These are phyloP conservation scores for Fusarium multiceps DNA, from an alignment of 2,329 filamentous ascomycete species.

Conservation along the genomic window DNA sequence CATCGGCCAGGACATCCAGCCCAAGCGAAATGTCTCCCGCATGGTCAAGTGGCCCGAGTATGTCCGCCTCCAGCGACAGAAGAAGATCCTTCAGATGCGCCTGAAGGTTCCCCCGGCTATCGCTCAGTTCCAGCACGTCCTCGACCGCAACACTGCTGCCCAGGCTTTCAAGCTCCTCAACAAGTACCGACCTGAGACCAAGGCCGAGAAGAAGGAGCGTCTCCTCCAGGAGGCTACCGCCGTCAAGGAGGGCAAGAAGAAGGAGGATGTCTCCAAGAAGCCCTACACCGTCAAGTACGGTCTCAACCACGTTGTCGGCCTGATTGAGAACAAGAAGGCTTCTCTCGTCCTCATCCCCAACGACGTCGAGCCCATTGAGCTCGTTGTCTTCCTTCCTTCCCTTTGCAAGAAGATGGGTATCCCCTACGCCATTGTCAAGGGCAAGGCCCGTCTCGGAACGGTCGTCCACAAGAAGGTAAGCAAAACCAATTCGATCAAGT, in stretches of 20 bases:
- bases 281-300: constrained; percentile 99
- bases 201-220: constrained; percentile 99
- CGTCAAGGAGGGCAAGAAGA: constrained; percentile 99
- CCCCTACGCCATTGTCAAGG: constrained; percentile 99
- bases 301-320: constrained; percentile 98
- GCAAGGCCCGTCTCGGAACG: constrained; percentile 98
- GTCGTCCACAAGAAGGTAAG: constrained; percentile 99
- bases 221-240: constrained; percentile 97
- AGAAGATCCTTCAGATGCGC: constrained; percentile 96
- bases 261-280: constrained; percentile 99
- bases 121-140: constrained; percentile 96
- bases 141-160: constrained; percentile 95
- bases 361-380: constrained; percentile 99
- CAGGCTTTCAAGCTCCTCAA: constrained; percentile 99
- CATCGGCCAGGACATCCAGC: constrained; percentile 99
- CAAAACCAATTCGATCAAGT: too few species aligned
- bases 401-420: constrained; percentile 99
- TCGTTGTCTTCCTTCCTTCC: constrained; percentile 98
- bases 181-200: constrained; percentile 99
- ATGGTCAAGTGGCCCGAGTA: constrained; percentile 99
- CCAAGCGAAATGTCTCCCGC: constrained; percentile 91
- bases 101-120: constrained; percentile 98
- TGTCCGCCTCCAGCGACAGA: constrained; percentile 94
- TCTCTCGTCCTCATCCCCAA: constrained; percentile 98
- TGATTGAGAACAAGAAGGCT: constrained; percentile 99